Percentiles rank a stretch among this genome's conserved stretches.
Evolutionary conservation across 352 stramenopile genomes (phyloP).

Genomic region (Phytophthora pluvialis): DNA sequence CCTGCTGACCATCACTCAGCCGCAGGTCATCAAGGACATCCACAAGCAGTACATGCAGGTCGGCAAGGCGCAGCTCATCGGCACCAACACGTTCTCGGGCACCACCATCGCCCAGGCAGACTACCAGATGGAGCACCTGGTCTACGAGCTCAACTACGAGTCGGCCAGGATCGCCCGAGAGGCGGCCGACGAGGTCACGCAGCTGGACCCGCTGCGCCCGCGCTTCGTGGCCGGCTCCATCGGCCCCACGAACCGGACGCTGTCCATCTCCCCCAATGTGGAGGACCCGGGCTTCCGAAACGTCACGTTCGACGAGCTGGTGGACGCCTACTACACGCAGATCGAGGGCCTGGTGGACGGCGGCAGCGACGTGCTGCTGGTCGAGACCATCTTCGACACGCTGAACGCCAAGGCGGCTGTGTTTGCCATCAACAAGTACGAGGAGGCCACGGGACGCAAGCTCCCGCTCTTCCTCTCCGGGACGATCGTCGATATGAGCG

Average conservation of each 20-base stretch:
- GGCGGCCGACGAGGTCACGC: constrained; percentile 94
- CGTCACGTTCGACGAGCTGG: constrained; percentile 97
- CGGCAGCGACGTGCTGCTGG: constrained; percentile 95
- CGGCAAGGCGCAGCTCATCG: constrained; percentile 94
- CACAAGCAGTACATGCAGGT: constrained; percentile 95
- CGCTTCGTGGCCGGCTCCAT: constrained; percentile 97
- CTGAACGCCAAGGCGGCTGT: constrained; percentile 97
- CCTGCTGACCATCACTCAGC: constrained; percentile 95
- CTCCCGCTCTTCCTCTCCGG: constrained; percentile 97
- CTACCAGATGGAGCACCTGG: constrained; percentile 96
- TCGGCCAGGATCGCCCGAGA: constrained; percentile 91
- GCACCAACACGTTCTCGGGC: constrained; percentile 97
- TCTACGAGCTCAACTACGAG: constrained; percentile 97
- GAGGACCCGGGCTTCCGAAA: constrained; percentile 94
- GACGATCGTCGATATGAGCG: constrained; percentile 97
- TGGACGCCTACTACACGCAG: constrained; percentile 96
- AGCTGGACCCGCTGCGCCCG: constrained; percentile 90
- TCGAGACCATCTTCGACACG: constrained; percentile 99
- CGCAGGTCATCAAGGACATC: constrained; percentile 95
- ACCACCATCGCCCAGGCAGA: constrained; percentile 97
- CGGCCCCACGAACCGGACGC: constrained; percentile 96
- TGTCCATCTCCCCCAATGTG: constrained; percentile 96
- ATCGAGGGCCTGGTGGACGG: constrained; percentile 95
- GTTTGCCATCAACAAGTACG: constrained; percentile 94
- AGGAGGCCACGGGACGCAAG: constrained; percentile 90